A percentile compares a stretch with the other conserved stretches of the same genome.
These are phyloP conservation scores for Lentinula lateritia DNA, from an alignment of 768 basidiomycete species.

Conservation along the genomic window DNA sequence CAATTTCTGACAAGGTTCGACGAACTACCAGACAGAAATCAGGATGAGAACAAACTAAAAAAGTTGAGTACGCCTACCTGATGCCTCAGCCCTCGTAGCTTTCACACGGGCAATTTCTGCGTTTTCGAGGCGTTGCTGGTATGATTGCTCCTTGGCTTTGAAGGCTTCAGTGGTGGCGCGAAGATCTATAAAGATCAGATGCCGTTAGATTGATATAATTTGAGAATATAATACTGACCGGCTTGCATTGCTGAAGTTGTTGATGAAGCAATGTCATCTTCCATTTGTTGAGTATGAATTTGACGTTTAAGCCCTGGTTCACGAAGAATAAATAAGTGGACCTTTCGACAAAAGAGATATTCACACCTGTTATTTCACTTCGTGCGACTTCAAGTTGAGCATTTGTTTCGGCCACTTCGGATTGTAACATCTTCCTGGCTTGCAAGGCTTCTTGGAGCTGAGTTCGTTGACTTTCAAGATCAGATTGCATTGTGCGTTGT, in stretches of 20 bases:
- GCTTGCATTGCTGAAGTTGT: constrained; percentile 55
- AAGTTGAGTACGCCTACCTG: constrained; percentile 33
- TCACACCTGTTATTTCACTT: constrained; percentile 54
- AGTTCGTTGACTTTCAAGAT: constrained; percentile 59
- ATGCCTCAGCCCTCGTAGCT: constrained; percentile 56
- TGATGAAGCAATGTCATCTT: constrained; percentile 54
- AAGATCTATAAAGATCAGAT: constrained; percentile 37
- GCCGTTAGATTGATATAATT: not conserved
- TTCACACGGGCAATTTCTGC: constrained; percentile 66
- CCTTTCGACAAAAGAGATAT: not conserved
- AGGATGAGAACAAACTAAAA: not conserved
- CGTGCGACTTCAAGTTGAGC: constrained; percentile 55
- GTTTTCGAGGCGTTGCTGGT: constrained; percentile 57
- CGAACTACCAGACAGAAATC: constrained; percentile 37
- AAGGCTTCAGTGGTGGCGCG: constrained; percentile 60
- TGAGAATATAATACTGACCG: constrained; percentile 29
- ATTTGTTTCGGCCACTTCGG: constrained; percentile 45
- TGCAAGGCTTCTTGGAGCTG: constrained; percentile 56
- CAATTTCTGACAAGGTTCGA: constrained; percentile 54
- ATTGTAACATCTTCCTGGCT: constrained; percentile 52
- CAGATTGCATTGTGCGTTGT: constrained; percentile 56
- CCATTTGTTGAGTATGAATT: constrained; percentile 54
- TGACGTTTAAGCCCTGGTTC: constrained; percentile 52
- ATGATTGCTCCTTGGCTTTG: constrained; percentile 55
- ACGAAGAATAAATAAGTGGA: not conserved